Percentiles rank a stretch among this genome's conserved stretches.
Conservation (phyloP, 208 protist species). For the Trypanosoma brucei region DNA sequence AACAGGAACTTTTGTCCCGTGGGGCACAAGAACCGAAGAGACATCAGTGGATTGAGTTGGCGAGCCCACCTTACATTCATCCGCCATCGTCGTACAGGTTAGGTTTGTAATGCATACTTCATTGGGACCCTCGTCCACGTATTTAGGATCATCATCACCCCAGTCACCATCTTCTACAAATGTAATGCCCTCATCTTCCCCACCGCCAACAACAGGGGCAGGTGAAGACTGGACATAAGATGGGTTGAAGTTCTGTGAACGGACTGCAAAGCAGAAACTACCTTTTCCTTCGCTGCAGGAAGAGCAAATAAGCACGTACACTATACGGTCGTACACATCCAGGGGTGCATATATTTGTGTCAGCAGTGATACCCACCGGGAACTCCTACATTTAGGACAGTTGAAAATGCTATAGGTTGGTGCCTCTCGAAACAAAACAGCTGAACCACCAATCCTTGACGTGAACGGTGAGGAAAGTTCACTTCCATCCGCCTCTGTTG, state of each 20-base stretch:
- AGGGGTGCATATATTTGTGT: constrained; percentile 78
- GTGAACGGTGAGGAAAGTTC: constrained; percentile 52
- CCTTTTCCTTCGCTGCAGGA: constrained; percentile 27
- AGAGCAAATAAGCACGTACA: constrained; percentile 76
- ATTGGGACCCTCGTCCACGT: constrained; percentile 11
- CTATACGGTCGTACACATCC: constrained; percentile 70
- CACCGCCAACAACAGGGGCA: constrained; percentile 3
- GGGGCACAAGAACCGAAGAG: constrained; percentile 28
- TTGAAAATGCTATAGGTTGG: constrained; percentile 33
- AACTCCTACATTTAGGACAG: constrained; percentile 67
- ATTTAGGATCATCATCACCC: constrained; percentile 44
- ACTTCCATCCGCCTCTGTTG: constrained; percentile 21
- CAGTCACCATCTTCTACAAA: constrained; percentile 54
- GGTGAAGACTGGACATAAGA: constrained; percentile 25
- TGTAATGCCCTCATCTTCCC: constrained; percentile 19
- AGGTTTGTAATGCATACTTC: background rate
- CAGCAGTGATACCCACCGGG: constrained; percentile 52
- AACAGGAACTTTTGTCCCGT: constrained; percentile 27
- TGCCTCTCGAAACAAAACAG: constrained; percentile 44
- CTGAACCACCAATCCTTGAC: constrained; percentile 66
- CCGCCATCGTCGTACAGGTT: background rate
- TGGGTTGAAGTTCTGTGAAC: constrained; percentile 78
- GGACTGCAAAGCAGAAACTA: constrained; percentile 73
- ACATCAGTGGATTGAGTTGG: background rate
- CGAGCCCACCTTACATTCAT: background rate